Conservation (phyloP, 2,329 filamentous ascomycete genomes). For the Ceratocystis lukuohia region DNA sequence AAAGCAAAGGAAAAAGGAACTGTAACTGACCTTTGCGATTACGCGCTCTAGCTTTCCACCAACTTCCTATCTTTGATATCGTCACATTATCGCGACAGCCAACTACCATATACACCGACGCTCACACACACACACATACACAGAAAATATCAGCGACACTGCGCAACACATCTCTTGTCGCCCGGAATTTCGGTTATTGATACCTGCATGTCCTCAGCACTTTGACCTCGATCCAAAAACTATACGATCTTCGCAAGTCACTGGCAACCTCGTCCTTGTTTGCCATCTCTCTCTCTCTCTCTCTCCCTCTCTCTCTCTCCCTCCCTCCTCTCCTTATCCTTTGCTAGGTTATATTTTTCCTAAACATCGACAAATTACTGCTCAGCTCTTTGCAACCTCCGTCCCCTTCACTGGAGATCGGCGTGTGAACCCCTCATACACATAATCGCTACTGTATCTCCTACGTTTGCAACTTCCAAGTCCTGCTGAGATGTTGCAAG, state of each 20-base stretch:
- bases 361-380: not conserved
- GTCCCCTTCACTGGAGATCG: not conserved
- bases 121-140: not conserved
- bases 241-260: not conserved
- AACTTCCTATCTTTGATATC: constrained; percentile 4
- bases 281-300: not conserved
- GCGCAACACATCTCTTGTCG: not conserved
- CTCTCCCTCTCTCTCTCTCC: not conserved
- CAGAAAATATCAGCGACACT: not conserved
- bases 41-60: not conserved
- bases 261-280: not conserved
- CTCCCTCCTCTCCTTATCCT: not conserved
- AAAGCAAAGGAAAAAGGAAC: not conserved
- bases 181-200: not conserved
- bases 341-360: not conserved
- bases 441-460: not conserved
- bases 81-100: not conserved
- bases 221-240: not conserved
- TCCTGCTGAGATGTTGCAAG: not conserved
- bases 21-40: not conserved
- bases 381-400: not conserved
- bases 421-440: not conserved
- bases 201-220: not conserved
- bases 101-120: no score
- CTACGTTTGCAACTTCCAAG: not conserved